phyloP scores from a whole-genome alignment of 2,329 filamentous ascomycete genomes.

The Pseudogymnoascus sp. region DNA sequence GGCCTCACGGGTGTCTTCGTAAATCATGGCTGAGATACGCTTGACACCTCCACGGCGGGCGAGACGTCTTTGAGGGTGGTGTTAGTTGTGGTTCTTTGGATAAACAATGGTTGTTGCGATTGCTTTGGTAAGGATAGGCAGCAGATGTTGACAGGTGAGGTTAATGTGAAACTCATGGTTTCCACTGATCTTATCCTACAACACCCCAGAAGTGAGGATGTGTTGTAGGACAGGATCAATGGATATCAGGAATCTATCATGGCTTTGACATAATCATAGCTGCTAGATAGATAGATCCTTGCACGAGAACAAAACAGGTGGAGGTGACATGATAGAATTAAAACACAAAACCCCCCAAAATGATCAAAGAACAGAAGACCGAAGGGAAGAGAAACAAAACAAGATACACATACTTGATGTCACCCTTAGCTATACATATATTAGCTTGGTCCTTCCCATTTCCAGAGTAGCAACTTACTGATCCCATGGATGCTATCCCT shows the following conservation, averaged over 20 bases:
- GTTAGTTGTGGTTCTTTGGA: not conserved
- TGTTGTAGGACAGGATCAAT: not conserved
- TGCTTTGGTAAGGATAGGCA: not conserved
- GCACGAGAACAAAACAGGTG: not conserved
- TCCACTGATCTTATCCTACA: not conserved
- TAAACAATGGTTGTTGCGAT: not conserved
- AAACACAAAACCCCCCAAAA: not conserved
- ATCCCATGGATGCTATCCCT: constrained; percentile 42
- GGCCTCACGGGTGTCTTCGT: constrained; percentile 48
- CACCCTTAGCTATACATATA: constrained; percentile 39
- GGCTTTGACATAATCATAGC: not conserved
- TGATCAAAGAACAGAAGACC: not conserved
- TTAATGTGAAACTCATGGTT: not conserved
- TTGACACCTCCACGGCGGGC: constrained; percentile 72
- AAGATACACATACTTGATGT: constrained; percentile 38
- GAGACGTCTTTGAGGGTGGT: constrained; percentile 42
- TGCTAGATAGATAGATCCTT: not conserved
- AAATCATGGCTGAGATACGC: constrained; percentile 56
- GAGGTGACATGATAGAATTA: not conserved
- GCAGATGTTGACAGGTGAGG: not conserved
- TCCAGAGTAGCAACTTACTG: constrained; percentile 33
- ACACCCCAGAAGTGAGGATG: not conserved
- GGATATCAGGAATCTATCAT: not conserved
- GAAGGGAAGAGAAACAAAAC: not conserved
- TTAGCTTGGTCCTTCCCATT: constrained; percentile 14